These are phyloP conservation scores for Scopulariopsis brevicaulis DNA, from an alignment of 2,329 filamentous ascomycete species.

Conservation along the genomic window DNA sequence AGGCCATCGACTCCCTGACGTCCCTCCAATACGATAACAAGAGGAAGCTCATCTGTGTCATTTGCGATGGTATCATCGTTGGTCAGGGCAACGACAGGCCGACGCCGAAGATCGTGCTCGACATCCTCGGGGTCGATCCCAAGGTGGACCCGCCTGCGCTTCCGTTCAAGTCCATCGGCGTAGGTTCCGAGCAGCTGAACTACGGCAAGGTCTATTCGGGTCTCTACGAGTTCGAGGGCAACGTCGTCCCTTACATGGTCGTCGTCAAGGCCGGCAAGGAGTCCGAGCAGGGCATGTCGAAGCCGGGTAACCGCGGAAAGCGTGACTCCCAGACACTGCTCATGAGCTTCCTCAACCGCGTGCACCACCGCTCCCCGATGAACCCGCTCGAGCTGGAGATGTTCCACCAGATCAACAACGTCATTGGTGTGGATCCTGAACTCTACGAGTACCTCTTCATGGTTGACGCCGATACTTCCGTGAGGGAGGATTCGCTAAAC, in stretches of 20 bases:
- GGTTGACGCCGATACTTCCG: conserved; percentile 95
- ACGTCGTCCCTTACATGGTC: conserved; percentile 92
- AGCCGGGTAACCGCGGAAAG: conserved; percentile 96
- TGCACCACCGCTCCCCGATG: conserved; percentile 91
- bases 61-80: conserved; percentile 95
- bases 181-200: conserved; percentile 85
- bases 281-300: conserved; percentile 80
- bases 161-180: conserved; percentile 86
- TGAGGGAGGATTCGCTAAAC: conserved; percentile 85
- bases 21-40: conserved; percentile 97
- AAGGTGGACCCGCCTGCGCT: conserved; percentile 92
- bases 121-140: conserved; percentile 93
- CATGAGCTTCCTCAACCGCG: conserved; percentile 96
- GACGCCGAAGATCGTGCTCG: conserved; percentile 93
- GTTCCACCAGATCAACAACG: conserved; percentile 98
- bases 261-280: conserved; percentile 97
- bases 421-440: conserved; percentile 95
- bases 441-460: conserved; percentile 95
- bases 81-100: conserved; percentile 93
- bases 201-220: conserved; percentile 98
- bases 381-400: conserved; percentile 93
- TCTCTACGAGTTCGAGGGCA: conserved; percentile 93
- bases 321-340: conserved; percentile 93
- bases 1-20: conserved; percentile 88
- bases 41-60: conserved; percentile 89